Percentiles rank a stretch among this genome's conserved stretches.
Conservation (phyloP, 495 filamentous ascomycete genomes). For the Podospora anserina region DNA sequence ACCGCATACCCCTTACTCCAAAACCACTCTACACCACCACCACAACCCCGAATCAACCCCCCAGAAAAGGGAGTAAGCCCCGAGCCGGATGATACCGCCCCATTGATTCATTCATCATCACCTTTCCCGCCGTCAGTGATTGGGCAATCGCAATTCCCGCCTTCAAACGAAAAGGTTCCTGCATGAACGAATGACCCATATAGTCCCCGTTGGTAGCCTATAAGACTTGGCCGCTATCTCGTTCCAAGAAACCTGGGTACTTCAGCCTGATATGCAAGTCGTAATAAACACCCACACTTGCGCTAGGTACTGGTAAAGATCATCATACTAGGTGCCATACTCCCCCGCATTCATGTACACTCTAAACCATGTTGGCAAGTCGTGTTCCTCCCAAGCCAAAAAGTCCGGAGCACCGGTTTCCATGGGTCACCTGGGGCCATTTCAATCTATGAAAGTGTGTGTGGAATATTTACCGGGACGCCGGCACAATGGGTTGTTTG, state of each 20-base stretch:
- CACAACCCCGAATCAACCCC: neutral
- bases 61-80: conserved; percentile 1
- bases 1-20: neutral
- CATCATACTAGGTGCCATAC: neutral
- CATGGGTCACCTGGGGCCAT: neutral
- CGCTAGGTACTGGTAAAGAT: neutral
- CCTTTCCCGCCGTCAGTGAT: neutral
- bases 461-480: neutral
- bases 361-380: conserved; percentile 1
- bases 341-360: conserved; percentile 1
- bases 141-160: neutral
- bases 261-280: conserved; percentile 11
- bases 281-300: neutral
- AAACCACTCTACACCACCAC: neutral
- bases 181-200: conserved; percentile 3
- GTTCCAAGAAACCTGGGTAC: neutral
- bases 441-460: neutral
- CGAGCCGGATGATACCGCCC: neutral
- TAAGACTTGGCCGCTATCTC: neutral
- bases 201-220: conserved; percentile 1
- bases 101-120: neutral
- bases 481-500: neutral
- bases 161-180: conserved; percentile 1
- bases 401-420: conserved; percentile 3
- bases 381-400: neutral